These are phyloP conservation scores for Quercus bicolor DNA, from an alignment of 306 rosid species.

Conservation along the genomic window DNA sequence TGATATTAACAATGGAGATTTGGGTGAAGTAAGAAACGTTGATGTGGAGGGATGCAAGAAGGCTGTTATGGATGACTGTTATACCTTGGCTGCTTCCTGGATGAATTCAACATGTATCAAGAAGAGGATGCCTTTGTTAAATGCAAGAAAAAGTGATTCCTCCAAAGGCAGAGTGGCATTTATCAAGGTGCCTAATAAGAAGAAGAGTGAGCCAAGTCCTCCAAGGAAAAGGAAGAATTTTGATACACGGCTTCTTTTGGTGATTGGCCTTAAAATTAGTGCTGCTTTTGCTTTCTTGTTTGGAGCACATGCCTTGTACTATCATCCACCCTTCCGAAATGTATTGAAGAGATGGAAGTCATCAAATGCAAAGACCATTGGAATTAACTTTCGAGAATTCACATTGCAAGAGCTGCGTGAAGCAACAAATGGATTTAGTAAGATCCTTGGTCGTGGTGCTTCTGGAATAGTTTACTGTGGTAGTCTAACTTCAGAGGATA, in stretches of 20 bases:
- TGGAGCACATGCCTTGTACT: too few species aligned
- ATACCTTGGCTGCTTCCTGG: slow-evolving; percentile 25
- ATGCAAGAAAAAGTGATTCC: slow-evolving; percentile 33
- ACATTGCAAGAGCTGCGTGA: slow-evolving; percentile 35
- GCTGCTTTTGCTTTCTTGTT: too few species aligned
- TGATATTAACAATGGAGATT: not conserved
- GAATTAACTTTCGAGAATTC: slow-evolving; percentile 40
- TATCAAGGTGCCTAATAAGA: slow-evolving; percentile 6
- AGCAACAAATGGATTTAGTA: slow-evolving; percentile 27
- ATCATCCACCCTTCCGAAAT: too few species aligned
- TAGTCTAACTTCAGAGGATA: too few species aligned
- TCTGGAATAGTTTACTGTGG: too few species aligned
- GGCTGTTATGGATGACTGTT: slow-evolving; percentile 27
- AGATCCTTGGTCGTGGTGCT: too few species aligned
- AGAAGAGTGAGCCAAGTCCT: not conserved
- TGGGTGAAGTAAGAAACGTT: not conserved
- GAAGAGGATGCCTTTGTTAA: slow-evolving; percentile 31
- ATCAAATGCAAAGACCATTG: not conserved
- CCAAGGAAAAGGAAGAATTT: not conserved
- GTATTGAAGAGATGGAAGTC: too few species aligned
- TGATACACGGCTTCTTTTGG: too few species aligned
- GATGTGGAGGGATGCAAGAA: slow-evolving; percentile 30
- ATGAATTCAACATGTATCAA: slow-evolving; percentile 14
- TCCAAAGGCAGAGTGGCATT: slow-evolving; percentile 26
- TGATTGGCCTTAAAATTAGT: too few species aligned